Conservation (phyloP, 192 early-diverging fungal genomes). For the Coemansia furcata region DNA sequence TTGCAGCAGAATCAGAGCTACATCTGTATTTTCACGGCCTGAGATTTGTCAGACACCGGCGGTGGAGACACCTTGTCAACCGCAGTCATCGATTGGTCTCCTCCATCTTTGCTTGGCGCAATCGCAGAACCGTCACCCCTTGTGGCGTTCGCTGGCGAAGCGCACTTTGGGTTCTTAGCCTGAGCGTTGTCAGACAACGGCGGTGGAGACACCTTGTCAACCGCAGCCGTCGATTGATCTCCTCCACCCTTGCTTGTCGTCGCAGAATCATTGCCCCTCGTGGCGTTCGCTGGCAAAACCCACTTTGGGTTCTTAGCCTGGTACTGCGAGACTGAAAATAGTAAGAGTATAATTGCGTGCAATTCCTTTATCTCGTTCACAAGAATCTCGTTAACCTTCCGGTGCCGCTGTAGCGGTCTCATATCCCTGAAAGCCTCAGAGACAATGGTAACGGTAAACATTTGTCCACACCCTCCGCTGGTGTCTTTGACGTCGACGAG, state of each 20-base stretch:
- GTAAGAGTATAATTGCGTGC: conserved; percentile 58
- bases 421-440: conserved; percentile 69
- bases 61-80: neutral
- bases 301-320: neutral
- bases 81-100: neutral
- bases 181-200: neutral
- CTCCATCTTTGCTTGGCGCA: neutral
- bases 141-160: no score
- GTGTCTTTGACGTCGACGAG: conserved; percentile 17
- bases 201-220: neutral
- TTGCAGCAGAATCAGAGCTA: neutral
- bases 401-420: conserved; percentile 77
- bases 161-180: neutral
- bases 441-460: conserved; percentile 81
- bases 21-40: neutral
- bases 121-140: neutral
- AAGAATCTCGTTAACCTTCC: conserved; percentile 75
- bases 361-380: conserved; percentile 81
- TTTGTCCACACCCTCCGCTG: conserved; percentile 83
- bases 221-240: neutral
- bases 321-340: conserved; percentile 1
- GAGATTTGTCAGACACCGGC: neutral
- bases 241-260: neutral
- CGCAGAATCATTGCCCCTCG: neutral
- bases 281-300: neutral